Evolutionary conservation across 2,329 filamentous ascomycete genomes (phyloP).

Genomic region (Geoglossum cookeanum): DNA sequence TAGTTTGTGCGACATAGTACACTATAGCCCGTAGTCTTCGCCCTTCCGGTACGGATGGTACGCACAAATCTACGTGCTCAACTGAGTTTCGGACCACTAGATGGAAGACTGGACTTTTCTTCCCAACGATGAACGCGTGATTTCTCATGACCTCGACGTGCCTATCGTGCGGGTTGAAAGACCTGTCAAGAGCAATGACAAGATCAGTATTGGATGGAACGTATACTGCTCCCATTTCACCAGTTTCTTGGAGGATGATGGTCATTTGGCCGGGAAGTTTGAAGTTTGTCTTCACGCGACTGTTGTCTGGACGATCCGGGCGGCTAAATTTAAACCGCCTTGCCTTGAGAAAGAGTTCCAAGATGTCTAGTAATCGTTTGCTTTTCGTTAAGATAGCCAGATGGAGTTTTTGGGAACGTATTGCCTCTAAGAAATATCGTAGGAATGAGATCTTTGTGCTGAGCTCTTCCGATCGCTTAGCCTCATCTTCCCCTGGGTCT

Average conservation of each 20-base stretch:
- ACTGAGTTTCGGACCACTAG: constrained; percentile 26
- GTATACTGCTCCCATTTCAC: background rate
- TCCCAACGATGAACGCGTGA: constrained; percentile 17
- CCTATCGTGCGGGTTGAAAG: constrained; percentile 22
- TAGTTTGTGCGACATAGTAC: constrained; percentile 10
- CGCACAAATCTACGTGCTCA: constrained; percentile 26
- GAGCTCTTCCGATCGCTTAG: constrained; percentile 17
- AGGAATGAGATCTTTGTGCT: constrained; percentile 21
- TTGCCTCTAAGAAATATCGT: constrained; percentile 13
- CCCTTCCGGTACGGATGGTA: constrained; percentile 15
- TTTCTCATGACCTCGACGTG: constrained; percentile 22
- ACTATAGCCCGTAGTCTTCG: constrained; percentile 11
- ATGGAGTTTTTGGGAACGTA: constrained; percentile 12
- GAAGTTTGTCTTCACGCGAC: background rate
- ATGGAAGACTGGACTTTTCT: constrained; percentile 24
- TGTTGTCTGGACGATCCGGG: constrained; percentile 5
- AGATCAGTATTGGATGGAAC: background rate
- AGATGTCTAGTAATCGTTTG: constrained; percentile 15
- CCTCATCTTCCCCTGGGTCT: constrained; percentile 12
- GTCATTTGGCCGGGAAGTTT: background rate
- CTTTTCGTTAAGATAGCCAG: constrained; percentile 16
- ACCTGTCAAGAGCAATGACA: constrained; percentile 24
- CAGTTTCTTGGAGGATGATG: constrained; percentile 3
- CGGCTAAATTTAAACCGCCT: constrained; percentile 6
- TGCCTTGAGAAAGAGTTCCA: constrained; percentile 17